Percentiles rank a stretch among this genome's conserved stretches.
These are phyloP conservation scores for Sporothrix humicola DNA, from an alignment of 2,329 filamentous ascomycete species.

Conservation along the genomic window DNA sequence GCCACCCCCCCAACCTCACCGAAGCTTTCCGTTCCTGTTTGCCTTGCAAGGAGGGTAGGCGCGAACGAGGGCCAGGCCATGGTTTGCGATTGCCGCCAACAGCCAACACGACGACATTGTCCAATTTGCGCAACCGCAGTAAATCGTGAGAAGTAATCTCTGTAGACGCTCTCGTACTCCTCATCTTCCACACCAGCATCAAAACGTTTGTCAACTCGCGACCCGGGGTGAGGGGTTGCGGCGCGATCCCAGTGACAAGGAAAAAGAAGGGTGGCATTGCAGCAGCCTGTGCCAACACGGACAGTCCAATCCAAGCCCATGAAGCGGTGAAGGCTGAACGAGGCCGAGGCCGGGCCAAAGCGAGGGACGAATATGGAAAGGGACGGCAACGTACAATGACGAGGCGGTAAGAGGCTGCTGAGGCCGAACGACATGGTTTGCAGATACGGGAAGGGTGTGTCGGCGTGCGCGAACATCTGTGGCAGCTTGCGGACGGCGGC, in stretches of 20 bases:
- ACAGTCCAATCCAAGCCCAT: background rate
- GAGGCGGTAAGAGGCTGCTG: slow-evolving; percentile 32
- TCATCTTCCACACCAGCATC: background rate
- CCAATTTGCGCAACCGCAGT: background rate
- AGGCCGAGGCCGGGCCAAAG: slow-evolving; percentile 16
- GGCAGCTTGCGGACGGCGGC: background rate
- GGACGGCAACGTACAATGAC: slow-evolving; percentile 30
- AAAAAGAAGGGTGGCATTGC: slow-evolving; percentile 32
- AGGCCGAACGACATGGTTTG: background rate
- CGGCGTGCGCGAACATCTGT: background rate
- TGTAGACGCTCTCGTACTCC: background rate
- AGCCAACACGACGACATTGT: background rate
- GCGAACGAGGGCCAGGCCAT: background rate
- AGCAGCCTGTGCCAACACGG: slow-evolving; percentile 24
- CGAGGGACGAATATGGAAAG: slow-evolving; percentile 23
- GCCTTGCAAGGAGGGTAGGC: background rate
- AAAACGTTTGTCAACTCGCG: background rate
- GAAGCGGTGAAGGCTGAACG: slow-evolving; percentile 32
- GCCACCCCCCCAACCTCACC: slow-evolving; percentile 28
- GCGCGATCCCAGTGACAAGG: slow-evolving; percentile 6
- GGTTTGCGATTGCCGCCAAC: background rate
- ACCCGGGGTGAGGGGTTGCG: background rate
- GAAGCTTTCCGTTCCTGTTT: background rate
- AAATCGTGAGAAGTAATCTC: slow-evolving; percentile 4
- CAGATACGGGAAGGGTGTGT: background rate